Evolutionary conservation across 495 filamentous ascomycete genomes (phyloP).

Genomic region (Chaetomium fimeti): DNA sequence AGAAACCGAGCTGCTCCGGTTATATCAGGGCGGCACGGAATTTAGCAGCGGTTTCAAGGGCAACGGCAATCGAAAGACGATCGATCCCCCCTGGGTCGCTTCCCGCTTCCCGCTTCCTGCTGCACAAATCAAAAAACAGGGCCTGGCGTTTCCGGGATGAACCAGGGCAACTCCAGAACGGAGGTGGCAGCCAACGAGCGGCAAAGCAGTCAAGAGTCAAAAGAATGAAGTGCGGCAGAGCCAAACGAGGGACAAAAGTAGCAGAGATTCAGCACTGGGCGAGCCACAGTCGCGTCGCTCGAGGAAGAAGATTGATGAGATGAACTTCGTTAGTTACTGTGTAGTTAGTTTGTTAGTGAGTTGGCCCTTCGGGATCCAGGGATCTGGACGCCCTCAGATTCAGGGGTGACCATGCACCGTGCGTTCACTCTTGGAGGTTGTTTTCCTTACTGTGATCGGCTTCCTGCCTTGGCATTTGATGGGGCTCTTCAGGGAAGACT

Average conservation of each 20-base stretch:
- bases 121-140: constrained; percentile 15
- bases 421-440: neutral
- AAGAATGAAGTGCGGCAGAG: neutral
- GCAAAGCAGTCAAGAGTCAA: neutral
- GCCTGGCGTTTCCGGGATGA: constrained; percentile 3
- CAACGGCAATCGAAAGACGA: constrained; percentile 21
- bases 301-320: neutral
- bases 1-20: neutral
- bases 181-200: constrained; percentile 11
- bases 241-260: constrained; percentile 21
- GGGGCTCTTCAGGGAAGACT: neutral
- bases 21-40: neutral
- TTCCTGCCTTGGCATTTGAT: neutral
- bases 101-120: constrained; percentile 13
- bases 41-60: constrained; percentile 33
- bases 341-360: neutral
- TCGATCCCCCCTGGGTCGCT: constrained; percentile 8
- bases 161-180: neutral
- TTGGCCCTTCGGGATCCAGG: neutral
- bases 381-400: constrained; percentile 5
- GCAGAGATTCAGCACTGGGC: neutral
- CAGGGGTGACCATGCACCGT: constrained; percentile 10
- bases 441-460: neutral
- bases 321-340: too few relatives aligned
- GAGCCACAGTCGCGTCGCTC: neutral